phyloP scores from a whole-genome alignment of 306 rosid species.

The Casuarina glauca region DNA sequence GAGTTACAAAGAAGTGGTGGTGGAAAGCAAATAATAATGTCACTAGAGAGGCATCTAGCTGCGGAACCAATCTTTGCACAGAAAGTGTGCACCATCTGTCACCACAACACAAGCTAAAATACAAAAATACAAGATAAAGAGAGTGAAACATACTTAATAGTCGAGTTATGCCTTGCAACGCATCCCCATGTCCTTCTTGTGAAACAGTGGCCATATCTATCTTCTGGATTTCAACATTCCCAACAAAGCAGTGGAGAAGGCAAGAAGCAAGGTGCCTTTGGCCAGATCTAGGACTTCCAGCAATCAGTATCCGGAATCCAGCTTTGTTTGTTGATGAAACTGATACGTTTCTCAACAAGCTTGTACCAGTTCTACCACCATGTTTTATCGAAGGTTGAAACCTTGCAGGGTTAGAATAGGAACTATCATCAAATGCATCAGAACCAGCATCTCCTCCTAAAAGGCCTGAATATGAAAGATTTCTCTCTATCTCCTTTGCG shows the following conservation, averaged over 20 bases:
- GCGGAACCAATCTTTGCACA: conserved; percentile 11
- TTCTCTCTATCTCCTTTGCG: conserved; percentile 60
- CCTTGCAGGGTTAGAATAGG: conserved; percentile 17
- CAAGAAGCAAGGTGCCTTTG: conserved; percentile 96
- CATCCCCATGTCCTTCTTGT: conserved; percentile 91
- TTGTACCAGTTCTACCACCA: conserved; percentile 36
- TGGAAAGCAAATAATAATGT: conserved; percentile 10
- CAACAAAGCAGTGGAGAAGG: conserved; percentile 81
- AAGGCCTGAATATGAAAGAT: conserved; percentile 63
- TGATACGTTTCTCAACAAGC: conserved; percentile 38
- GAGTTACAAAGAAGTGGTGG: conserved; percentile 5
- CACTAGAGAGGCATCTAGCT: conserved; percentile 3
- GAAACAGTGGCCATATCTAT: conserved; percentile 93
- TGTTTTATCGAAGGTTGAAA: conserved; percentile 36
- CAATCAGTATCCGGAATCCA: conserved; percentile 75
- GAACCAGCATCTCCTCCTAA: conserved; percentile 46
- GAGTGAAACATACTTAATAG: conserved; percentile 63
- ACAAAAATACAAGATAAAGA: conserved; percentile 13
- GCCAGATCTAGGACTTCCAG: conserved; percentile 81
- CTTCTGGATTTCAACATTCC: conserved; percentile 71
- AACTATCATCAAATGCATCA: conserved; percentile 40
- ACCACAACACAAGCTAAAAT: conserved; percentile 16
- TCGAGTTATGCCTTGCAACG: conserved; percentile 75
- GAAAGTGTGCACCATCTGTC: not conserved
- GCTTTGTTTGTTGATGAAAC: conserved; percentile 42